Base-by-base conservation (phyloP, 192 early-diverging fungal species). In the Backusella psychrophila region DNA sequence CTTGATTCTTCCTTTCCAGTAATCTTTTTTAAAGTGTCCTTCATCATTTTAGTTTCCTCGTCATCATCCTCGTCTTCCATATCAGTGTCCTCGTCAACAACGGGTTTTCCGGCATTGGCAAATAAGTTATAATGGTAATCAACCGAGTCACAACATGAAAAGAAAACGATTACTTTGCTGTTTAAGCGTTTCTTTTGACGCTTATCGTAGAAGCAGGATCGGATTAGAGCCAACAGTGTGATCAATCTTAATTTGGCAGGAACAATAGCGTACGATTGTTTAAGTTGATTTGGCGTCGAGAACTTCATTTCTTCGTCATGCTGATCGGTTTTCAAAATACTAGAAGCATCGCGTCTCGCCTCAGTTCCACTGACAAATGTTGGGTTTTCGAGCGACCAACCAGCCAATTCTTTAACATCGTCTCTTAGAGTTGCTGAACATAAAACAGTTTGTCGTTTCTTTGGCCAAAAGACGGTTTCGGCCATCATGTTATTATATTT, bases 201-300 rank as follows among this genome's bases (percentile, higher is more conserved):
- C 29, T 76, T 78, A 12, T 56, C 63, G 9, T 74, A 74, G 42
- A 88, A 86, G 23, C 80, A 85, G 9, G 79, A 83, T 72, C 91
- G 90, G 38, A 98, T 85, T 72, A 93, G 79, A 17, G 94, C 91
- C 4, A 90, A 84, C 14, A 99, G 83, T 2, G 95, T 92, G 11
- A 98, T 94, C 29, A 99, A 86, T 34, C 97, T 94, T 33, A 96
- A 90, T 82, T 98, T 98, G 33, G 96, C 95, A 3, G 97, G 98
- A 5, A 90, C 85, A 35, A 96, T 83, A 2, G 95, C 88, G 74
- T 95, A 96, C 23, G 87, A 87, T 74, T 99, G 98, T 69, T 93
- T 89, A 19, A 99, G 88, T 77, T 97, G 96, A 72, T 90, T 91
- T 19, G 98, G 97, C 9, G 94, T 90, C 4, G 90, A 87, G 74